A percentile compares a stretch with the other conserved stretches of the same genome.
phyloP scores from a whole-genome alignment of 768 basidiomycete genomes.

The Suillus americanus region DNA sequence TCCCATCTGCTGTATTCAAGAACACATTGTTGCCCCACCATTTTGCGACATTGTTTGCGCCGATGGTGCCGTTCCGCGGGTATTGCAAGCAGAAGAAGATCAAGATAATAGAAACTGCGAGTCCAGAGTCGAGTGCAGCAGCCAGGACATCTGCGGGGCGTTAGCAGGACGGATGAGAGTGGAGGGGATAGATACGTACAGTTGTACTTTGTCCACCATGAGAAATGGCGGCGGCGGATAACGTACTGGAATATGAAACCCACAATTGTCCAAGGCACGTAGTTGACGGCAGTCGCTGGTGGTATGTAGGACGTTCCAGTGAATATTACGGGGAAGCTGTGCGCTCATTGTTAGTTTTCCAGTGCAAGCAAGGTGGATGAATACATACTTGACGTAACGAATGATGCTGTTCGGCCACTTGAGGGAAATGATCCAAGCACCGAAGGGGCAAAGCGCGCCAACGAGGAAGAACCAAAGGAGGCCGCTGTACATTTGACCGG shows the following conservation, averaged over 20 bases:
- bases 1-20: constrained; percentile 37
- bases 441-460: constrained; percentile 58
- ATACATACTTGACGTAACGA: constrained; percentile 55
- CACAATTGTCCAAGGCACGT: constrained; percentile 41
- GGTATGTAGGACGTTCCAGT: constrained; percentile 40
- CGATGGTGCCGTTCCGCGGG: constrained; percentile 37
- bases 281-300: constrained; percentile 48
- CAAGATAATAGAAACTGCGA: constrained; percentile 11
- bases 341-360: background rate
- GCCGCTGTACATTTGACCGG: constrained; percentile 46
- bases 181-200: background rate
- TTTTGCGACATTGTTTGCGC: constrained; percentile 41
- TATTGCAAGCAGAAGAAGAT: constrained; percentile 36
- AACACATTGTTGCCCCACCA: constrained; percentile 70
- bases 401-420: constrained; percentile 60
- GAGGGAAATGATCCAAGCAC: constrained; percentile 49
- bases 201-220: constrained; percentile 41
- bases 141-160: constrained; percentile 23
- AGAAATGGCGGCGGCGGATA: constrained; percentile 27
- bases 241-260: constrained; percentile 47
- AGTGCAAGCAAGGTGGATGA: background rate
- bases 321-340: constrained; percentile 38
- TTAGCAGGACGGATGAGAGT: background rate
- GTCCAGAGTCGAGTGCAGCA: constrained; percentile 32
- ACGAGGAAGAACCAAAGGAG: constrained; percentile 73